A percentile compares a stretch with the other conserved stretches of the same genome.
Evolutionary conservation across 768 basidiomycete genomes (phyloP).

Genomic region (Peribolospora baueri): DNA sequence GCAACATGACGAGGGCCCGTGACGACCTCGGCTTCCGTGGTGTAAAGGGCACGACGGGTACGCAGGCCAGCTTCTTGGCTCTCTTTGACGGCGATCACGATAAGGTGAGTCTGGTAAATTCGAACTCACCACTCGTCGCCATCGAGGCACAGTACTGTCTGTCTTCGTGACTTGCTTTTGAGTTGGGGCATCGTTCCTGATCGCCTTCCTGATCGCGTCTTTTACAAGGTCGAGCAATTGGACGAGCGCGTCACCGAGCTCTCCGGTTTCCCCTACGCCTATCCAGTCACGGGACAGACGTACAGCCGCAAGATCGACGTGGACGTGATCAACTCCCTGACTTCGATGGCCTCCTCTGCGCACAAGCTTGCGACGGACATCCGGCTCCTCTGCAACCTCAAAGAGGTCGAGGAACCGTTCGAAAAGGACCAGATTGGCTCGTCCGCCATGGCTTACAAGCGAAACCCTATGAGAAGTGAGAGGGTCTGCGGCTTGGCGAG

Average conservation of each 20-base stretch:
- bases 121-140: background rate
- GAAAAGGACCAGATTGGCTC: slow-evolving; percentile 96
- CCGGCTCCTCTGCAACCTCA: slow-evolving; percentile 75
- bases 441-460: slow-evolving; percentile 86
- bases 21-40: slow-evolving; percentile 91
- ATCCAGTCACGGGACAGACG: slow-evolving; percentile 94
- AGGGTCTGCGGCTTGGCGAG: slow-evolving; percentile 88
- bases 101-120: slow-evolving; percentile 30
- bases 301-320: slow-evolving; percentile 95
- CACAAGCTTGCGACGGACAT: slow-evolving; percentile 97
- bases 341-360: slow-evolving; percentile 70
- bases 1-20: slow-evolving; percentile 68
- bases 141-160: background rate
- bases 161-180: background rate
- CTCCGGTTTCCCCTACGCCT: slow-evolving; percentile 76
- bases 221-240: slow-evolving; percentile 49
- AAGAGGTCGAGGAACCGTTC: slow-evolving; percentile 98
- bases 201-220: background rate
- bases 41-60: slow-evolving; percentile 98
- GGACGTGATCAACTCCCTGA: slow-evolving; percentile 71
- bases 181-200: background rate
- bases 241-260: slow-evolving; percentile 73
- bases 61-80: slow-evolving; percentile 82
- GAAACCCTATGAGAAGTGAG: slow-evolving; percentile 97
- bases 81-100: slow-evolving; percentile 86